phyloP scores from a whole-genome alignment of 306 rosid genomes.

The Sphenostylis stenocarpa region DNA sequence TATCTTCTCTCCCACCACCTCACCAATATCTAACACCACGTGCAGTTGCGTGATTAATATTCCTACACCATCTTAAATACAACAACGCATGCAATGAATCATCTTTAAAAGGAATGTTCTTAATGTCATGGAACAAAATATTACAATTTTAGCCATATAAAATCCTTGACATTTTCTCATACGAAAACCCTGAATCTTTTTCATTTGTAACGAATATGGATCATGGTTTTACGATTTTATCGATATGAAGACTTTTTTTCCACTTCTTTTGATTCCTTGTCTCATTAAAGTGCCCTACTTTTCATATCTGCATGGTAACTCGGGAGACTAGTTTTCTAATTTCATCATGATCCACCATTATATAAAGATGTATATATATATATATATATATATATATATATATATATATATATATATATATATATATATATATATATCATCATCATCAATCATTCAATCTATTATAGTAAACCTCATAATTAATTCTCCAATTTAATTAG shows the following conservation, averaged over 20 bases:
- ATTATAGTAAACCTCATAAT: background rate
- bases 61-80: background rate
- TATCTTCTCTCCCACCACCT: background rate
- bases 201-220: background rate
- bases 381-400: background rate
- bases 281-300: background rate
- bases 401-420: too few species aligned
- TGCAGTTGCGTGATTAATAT: slow-evolving; percentile 34
- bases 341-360: background rate
- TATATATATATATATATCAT: too few species aligned
- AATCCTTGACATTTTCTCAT: background rate
- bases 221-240: background rate
- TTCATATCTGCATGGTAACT: background rate
- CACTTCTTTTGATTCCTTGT: background rate
- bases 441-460: background rate
- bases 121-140: too few species aligned
- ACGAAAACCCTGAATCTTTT: background rate
- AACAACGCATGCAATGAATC: slow-evolving; percentile 12
- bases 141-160: too few species aligned
- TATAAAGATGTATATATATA: background rate
- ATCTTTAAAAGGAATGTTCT: background rate
- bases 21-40: slow-evolving; percentile 18
- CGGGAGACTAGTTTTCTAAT: background rate
- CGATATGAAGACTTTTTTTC: background rate
- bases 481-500: background rate